Evolutionary conservation across 2,329 filamentous ascomycete genomes (phyloP).

Genomic region (Sporothrix variecibatus): DNA sequence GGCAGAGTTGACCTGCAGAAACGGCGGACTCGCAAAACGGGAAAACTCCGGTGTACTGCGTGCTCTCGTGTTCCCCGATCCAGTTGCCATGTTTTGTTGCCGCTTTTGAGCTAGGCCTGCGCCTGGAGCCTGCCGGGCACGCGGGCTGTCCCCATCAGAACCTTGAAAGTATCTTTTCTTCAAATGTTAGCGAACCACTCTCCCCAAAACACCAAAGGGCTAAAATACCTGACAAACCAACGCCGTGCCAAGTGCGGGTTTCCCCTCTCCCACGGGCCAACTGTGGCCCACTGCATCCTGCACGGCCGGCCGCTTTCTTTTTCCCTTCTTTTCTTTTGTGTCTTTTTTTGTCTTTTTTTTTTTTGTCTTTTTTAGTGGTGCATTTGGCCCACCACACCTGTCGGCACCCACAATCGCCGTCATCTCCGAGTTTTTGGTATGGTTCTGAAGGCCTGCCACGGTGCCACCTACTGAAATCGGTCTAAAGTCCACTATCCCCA

Average conservation of each 20-base stretch:
- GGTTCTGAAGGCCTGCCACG: too few relatives aligned
- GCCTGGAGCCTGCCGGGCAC: neutral
- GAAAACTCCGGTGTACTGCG: neutral
- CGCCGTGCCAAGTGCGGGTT: neutral
- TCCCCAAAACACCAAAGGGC: neutral
- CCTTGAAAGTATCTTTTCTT: neutral
- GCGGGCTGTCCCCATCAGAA: neutral
- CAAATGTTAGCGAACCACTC: neutral
- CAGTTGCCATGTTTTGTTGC: conserved; percentile 6
- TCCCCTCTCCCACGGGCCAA: neutral
- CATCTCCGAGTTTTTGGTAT: conserved; percentile 22
- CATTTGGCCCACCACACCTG: neutral
- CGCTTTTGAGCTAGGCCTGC: neutral
- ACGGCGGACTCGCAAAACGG: neutral
- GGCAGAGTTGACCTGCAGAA: neutral
- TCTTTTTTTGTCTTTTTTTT: neutral
- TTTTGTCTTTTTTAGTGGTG: neutral
- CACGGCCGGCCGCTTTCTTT: too few relatives aligned
- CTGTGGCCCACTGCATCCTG: too few relatives aligned
- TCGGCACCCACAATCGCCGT: conserved; percentile 28
- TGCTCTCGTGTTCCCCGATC: neutral
- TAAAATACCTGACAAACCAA: neutral
- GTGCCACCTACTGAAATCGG: conserved; percentile 24
- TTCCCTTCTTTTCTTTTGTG: neutral
- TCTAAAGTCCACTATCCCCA: conserved; percentile 20